Base-by-base conservation (phyloP, 2,329 filamentous ascomycete species). In the Tolypocladium album region DNA sequence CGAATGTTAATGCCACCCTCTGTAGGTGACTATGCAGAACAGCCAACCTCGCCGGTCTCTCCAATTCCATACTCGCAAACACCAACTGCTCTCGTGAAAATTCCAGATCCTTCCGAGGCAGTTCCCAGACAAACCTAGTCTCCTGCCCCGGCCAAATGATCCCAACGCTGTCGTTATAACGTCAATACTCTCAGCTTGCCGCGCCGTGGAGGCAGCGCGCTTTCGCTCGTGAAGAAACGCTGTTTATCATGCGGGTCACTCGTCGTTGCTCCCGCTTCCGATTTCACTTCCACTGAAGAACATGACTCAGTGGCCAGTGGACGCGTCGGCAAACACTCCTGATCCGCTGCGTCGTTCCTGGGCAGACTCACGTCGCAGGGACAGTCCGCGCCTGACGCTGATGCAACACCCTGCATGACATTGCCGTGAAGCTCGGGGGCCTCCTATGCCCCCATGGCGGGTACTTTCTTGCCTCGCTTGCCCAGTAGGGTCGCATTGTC, bases 401-500 rank as follows among this genome's bases (percentile, higher is more conserved):
- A 2, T 11, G 17, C 31, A 13, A 2, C 31, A 20, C 36, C 50
- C 20, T 15, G 24, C 20, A 22, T n/a, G 31, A 36, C 20, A 15
- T 36, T 55, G 52, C 40, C 36, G 31, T 39, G 45, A 17, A n/a
- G 47, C 57, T 43, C 12, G 31, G 42, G 20, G 43, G 64, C 50
- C 61, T 63, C 66, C 67, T 74, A 75, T 60, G 69, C 72, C 56
- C 72, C 71, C 67, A 75, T 76, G 61, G 79, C 76, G 31, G 79
- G 72, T 53, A 82, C 73, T 67, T 86, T 84, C 66, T 81, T 78
- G 27, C 78, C 79, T 61, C 85, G 76, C 67, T 92, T 85, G 39
- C 92, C 92, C 5, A 99, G 78, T 58, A 99, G 75, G 1, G 92
- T 97, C 1, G 94, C 90, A 60, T 94, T 94, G 65, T 96, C 91